Evolutionary conservation across 2,329 filamentous ascomycete genomes (phyloP).

Genomic region (Lachnellula willkommii): DNA sequence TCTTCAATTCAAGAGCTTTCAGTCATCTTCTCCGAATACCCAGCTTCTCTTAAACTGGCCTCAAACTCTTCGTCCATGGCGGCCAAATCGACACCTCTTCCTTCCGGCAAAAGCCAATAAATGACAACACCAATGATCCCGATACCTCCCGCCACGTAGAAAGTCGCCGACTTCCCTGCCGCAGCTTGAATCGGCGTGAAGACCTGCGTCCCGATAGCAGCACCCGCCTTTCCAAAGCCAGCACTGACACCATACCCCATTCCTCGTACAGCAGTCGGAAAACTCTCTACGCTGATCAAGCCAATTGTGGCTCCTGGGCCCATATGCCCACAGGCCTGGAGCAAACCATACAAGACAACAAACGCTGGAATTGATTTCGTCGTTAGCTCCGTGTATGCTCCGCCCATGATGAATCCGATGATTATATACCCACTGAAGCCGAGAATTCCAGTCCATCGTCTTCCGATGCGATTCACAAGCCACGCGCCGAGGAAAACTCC

Average conservation of each 20-base stretch:
- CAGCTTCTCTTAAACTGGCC: slow-evolving; percentile 5
- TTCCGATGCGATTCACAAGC: slow-evolving; percentile 32
- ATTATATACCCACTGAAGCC: slow-evolving; percentile 25
- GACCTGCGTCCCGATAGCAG: slow-evolving; percentile 33
- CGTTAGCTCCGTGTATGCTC: slow-evolving; percentile 26
- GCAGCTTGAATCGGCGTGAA: slow-evolving; percentile 31
- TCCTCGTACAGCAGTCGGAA: slow-evolving; percentile 32
- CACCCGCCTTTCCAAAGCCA: slow-evolving; percentile 33
- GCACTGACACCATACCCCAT: slow-evolving; percentile 32
- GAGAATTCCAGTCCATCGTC: slow-evolving; percentile 29
- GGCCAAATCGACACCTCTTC: slow-evolving; percentile 26
- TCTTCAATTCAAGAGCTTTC: not conserved
- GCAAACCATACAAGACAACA: slow-evolving; percentile 32
- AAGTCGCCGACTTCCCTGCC: slow-evolving; percentile 30
- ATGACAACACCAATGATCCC: slow-evolving; percentile 27
- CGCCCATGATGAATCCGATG: slow-evolving; percentile 31
- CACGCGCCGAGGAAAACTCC: slow-evolving; percentile 32
- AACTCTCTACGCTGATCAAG: slow-evolving; percentile 31
- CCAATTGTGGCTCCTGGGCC: slow-evolving; percentile 34
- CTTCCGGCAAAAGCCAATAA: slow-evolving; percentile 32
- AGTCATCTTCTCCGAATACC: slow-evolving; percentile 7
- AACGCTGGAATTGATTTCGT: slow-evolving; percentile 29
- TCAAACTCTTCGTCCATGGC: slow-evolving; percentile 26
- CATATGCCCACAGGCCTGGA: slow-evolving; percentile 33
- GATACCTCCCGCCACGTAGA: slow-evolving; percentile 31